Evolutionary conservation across 1,139 yeast species (phyloP), one percentile per base, ranked within the genome.

Genomic region (Kurtzmaniella quercitrusa): DNA sequence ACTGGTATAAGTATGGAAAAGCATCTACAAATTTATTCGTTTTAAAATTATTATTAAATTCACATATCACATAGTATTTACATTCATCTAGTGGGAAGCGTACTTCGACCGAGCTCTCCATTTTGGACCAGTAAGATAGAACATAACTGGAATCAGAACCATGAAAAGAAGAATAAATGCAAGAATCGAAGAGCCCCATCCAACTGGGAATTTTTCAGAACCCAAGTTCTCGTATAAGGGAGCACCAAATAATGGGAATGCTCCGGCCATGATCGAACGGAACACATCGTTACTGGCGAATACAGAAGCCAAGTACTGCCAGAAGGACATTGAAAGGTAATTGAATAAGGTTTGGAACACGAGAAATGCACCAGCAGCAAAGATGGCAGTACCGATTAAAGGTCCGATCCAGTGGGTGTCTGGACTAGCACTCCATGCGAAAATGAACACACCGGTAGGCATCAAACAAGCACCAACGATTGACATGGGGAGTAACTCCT

Each of bases 221-320:
- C 66, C 68, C 41, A 77, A 56, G 50, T 75, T 74, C 35, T 57
- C 49, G 51, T 70, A 82, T 69, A 82, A 65, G 1, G 73, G 68
- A 39, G 62, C 57, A 3, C 82, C 85, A 54, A 82, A 80, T 39
- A 82, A 61, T 37, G 88, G 87, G 67, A 82, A 82, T 3, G 76
- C 76, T 30, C 80, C 80, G 0, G 82, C 87, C 55, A 78, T 65
- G 2, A 65, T 62, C 1, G 82, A 70, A 50, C 85, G 66, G 50
- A 70, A 68, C 42, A 78, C 62, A 12, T 71, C 78, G 51, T 78
- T 78, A 20, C 79, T 74, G 1, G 84, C 83, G 56, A 76, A 78
- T 3, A 77, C 82, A 4, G 84, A 78, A 0, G 84, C 85, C 53
- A 76, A 57, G 51, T 68, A 71, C 41, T 66, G 59, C 42, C 57